These are phyloP conservation scores for Xylaria flabelliformis DNA, from an alignment of 495 filamentous ascomycete species.

Conservation along the genomic window DNA sequence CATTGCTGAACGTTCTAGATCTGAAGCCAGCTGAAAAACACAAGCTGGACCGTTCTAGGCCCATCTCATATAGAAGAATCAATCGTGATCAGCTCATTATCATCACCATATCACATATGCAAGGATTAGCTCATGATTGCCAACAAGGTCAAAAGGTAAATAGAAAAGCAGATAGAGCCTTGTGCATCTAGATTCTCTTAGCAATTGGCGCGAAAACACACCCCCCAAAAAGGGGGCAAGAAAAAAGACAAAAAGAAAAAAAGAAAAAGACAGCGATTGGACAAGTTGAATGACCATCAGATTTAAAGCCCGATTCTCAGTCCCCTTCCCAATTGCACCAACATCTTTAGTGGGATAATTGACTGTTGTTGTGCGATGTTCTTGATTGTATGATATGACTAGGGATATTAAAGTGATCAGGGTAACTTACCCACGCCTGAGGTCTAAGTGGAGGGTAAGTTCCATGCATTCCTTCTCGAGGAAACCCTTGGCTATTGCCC, in stretches of 20 bases:
- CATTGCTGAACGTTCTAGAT: not conserved
- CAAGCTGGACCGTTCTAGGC: conserved; percentile 1
- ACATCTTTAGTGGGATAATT: not conserved
- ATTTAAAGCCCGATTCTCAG: not conserved
- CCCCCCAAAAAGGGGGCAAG: too few relatives aligned
- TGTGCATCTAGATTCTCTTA: not conserved
- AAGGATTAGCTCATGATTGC: not conserved
- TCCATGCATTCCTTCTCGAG: too few relatives aligned
- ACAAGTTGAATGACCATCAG: too few relatives aligned
- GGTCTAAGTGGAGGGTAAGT: too few relatives aligned
- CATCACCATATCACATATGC: not conserved
- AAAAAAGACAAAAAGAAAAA: too few relatives aligned
- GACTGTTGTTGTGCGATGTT: too few relatives aligned
- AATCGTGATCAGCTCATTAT: not conserved
- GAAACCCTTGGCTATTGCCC: too few relatives aligned
- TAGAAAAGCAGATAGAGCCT: not conserved
- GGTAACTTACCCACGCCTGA: too few relatives aligned
- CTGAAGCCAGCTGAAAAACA: not conserved
- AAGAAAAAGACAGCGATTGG: too few relatives aligned
- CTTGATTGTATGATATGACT: too few relatives aligned
- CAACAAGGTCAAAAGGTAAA: not conserved
- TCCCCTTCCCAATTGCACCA: not conserved
- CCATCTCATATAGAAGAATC: not conserved
- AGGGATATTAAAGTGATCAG: too few relatives aligned
- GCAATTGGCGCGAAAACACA: not conserved